Evolutionary conservation across 2,329 filamentous ascomycete genomes (phyloP).

Genomic region (Colletotrichum spinosum): DNA sequence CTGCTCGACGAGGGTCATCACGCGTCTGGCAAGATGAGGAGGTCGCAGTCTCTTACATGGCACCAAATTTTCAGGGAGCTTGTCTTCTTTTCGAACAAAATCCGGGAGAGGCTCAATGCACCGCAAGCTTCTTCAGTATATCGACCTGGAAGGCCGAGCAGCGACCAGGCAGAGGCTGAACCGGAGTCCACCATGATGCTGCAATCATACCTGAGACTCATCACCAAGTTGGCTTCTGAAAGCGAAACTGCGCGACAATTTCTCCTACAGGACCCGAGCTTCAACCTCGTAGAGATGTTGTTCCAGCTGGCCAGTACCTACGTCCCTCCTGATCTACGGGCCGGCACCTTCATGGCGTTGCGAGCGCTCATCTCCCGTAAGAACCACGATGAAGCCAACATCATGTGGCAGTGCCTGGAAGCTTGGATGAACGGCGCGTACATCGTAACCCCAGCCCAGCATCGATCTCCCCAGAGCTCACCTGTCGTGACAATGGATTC

Average conservation of each 20-base stretch:
- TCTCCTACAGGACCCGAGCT: constrained; percentile 73
- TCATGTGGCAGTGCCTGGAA: constrained; percentile 86
- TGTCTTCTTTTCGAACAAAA: constrained; percentile 82
- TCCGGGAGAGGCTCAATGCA: constrained; percentile 76
- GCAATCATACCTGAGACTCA: constrained; percentile 90
- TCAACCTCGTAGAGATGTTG: constrained; percentile 78
- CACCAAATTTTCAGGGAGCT: constrained; percentile 92
- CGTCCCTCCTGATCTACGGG: constrained; percentile 81
- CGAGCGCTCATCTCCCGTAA: constrained; percentile 82
- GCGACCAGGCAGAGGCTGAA: constrained; percentile 80
- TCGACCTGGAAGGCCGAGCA: constrained; percentile 69
- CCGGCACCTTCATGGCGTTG: constrained; percentile 85
- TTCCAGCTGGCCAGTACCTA: constrained; percentile 83
- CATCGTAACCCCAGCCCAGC: constrained; percentile 43
- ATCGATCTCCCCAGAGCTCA: constrained; percentile 47
- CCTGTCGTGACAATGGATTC: constrained; percentile 64
- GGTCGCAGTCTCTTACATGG: constrained; percentile 90
- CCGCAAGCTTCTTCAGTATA: constrained; percentile 63
- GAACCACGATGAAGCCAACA: constrained; percentile 71
- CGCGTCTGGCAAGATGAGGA: constrained; percentile 81
- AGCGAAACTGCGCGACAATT: constrained; percentile 79
- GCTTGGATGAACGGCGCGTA: constrained; percentile 78
- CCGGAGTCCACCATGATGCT: constrained; percentile 97
- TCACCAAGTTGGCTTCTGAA: constrained; percentile 82
- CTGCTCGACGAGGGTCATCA: constrained; percentile 85